Evolutionary conservation across 306 rosid species (phyloP).

Genomic region (Corylus americana): DNA sequence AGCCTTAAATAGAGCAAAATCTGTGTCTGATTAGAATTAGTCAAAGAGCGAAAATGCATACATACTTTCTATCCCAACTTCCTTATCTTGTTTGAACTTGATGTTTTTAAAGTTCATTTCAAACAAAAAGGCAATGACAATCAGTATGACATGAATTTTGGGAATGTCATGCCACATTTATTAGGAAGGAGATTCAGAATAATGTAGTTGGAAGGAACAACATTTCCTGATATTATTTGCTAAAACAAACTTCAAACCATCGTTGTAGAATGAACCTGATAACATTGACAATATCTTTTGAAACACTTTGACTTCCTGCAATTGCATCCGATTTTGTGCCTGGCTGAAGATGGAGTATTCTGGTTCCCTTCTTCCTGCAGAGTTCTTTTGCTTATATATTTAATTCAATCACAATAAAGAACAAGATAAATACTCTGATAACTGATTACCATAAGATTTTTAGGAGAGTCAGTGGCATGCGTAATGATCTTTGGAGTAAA

Average conservation of each 20-base stretch:
- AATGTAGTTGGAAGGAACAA: neutral
- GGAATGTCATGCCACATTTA: neutral
- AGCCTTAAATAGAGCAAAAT: slow-evolving; percentile 22
- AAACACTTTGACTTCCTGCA: slow-evolving; percentile 40
- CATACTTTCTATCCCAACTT: neutral
- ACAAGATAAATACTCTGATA: neutral
- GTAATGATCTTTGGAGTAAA: slow-evolving; percentile 32
- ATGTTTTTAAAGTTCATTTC: neutral
- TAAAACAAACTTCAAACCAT: neutral
- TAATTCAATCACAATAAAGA: neutral
- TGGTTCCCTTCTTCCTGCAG: slow-evolving; percentile 26
- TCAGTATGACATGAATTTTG: neutral
- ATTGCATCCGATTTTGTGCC: slow-evolving; percentile 48
- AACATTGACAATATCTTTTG: slow-evolving; percentile 38
- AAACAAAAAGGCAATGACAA: neutral
- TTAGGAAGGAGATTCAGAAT: neutral
- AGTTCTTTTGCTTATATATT: slow-evolving; percentile 3
- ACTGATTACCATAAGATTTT: slow-evolving; percentile 23
- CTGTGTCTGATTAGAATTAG: neutral
- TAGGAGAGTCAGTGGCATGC: slow-evolving; percentile 14
- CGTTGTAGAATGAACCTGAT: slow-evolving; percentile 25
- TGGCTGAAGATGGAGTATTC: slow-evolving; percentile 17
- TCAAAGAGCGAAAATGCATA: neutral
- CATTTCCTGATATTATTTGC: neutral
- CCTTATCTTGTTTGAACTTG: neutral